Base-by-base conservation (phyloP, 805 yeast species). In the Brettanomyces naardenensis region DNA sequence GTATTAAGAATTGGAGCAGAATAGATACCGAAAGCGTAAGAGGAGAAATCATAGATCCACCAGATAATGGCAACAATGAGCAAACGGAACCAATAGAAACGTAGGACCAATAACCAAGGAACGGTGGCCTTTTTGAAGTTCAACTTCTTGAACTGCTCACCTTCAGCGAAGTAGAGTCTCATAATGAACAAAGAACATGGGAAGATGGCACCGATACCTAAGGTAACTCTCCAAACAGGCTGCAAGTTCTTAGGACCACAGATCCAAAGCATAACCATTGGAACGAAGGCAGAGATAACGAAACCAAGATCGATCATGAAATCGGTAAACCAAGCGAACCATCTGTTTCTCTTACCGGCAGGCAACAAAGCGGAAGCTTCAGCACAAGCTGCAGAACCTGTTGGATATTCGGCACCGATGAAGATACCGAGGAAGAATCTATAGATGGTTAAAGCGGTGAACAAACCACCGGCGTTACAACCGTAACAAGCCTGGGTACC, bases 391-490 rank as follows among this genome's bases (percentile, higher is more conserved):
- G 89, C 90, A 6, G 95, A 81, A 32, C 95, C 89, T 11, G 94
- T 81, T 33, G 96, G 95, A 56, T 89, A 89, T 62, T 89, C 97
- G 35, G 94, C 89, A 51, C 97, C 97, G 49, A 90, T 84, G 51
- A 89, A 94, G 46, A 86, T 67, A 62, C 97, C 97, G 36, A 89
- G 64, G 61, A 89, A 80, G 59, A 85, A 85, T 59, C 97, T 73
- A 30, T 81, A 86, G 7, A 80, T 81, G 6, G 95, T 85, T 38
- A 89, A 62, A 17, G 92, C 90, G 13, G 87, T 80, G 44, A 90
- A 75, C 66, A 89, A 71, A 28, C 96, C 95, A 35, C 72, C 66
- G 3, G 85, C 72, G 26, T 77, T 64, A 33, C 80, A 80, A 31
- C 58, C 59, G 19, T 36, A 42, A 15, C 46, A 34, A 28, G 57